Conservation (phyloP, 371 early-diverging fungal genomes). For the Sporodiniella umbellata region DNA sequence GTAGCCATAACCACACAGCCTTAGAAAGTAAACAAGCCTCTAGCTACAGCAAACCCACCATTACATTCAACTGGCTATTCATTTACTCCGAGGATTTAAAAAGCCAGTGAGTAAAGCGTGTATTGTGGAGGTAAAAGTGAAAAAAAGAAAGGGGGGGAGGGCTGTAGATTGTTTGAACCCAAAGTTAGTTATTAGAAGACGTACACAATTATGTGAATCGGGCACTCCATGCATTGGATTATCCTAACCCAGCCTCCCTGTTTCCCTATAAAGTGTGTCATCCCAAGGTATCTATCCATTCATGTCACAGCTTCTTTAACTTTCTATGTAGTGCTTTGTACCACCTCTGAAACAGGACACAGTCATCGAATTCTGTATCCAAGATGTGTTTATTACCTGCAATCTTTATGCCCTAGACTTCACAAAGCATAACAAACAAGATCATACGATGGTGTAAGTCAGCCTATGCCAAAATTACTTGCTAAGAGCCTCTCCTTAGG, state of each 20-base stretch:
- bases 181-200: slow-evolving; percentile 31
- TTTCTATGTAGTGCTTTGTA: slow-evolving; percentile 27
- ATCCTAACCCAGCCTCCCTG: slow-evolving; percentile 34
- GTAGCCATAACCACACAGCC: too few species aligned
- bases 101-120: slow-evolving; percentile 22
- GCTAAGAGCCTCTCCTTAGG: slow-evolving; percentile 3
- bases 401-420: slow-evolving; percentile 35
- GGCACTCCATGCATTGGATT: slow-evolving; percentile 39
- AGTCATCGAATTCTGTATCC: slow-evolving; percentile 41
- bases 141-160: too few species aligned
- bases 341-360: slow-evolving; percentile 44
- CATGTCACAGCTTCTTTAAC: neutral
- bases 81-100: slow-evolving; percentile 13
- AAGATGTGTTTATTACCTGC: slow-evolving; percentile 36
- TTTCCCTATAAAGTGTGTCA: slow-evolving; percentile 52
- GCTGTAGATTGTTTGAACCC: too few species aligned
- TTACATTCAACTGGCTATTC: slow-evolving; percentile 31
- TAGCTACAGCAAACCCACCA: slow-evolving; percentile 35
- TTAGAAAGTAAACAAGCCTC: neutral
- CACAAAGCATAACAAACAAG: slow-evolving; percentile 14
- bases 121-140: slow-evolving; percentile 24
- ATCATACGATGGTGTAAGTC: slow-evolving; percentile 4
- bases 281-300: slow-evolving; percentile 32
- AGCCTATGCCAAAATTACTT: neutral
- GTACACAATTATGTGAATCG: slow-evolving; percentile 32